A percentile compares a stretch with the other conserved stretches of the same genome.
phyloP scores from a whole-genome alignment of 148 eudicot species.

The Heliosperma pusillum region DNA sequence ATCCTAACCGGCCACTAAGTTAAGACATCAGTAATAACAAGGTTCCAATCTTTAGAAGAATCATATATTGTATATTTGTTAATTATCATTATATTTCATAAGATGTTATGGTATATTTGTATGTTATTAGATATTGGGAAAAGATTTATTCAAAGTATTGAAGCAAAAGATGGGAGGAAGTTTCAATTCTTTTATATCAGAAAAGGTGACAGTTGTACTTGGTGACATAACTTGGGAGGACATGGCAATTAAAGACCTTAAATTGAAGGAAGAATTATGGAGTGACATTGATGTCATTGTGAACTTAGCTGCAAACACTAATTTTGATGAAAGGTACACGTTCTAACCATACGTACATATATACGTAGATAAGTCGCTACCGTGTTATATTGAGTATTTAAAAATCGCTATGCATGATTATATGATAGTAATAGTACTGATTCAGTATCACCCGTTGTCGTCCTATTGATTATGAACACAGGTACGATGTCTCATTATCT shows the following conservation, averaged over 20 bases:
- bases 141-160: conserved; percentile 57
- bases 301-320: conserved; percentile 65
- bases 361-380: no score
- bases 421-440: no score
- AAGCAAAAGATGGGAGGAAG: conserved; percentile 47
- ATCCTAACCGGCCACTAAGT: no score
- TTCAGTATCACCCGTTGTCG: no score
- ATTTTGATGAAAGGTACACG: conserved; percentile 60
- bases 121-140: conserved; percentile 48
- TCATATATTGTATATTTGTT: no score
- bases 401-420: no score
- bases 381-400: no score
- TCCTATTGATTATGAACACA: neutral
- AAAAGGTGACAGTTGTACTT: conserved; percentile 47
- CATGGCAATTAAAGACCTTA: conserved; percentile 43
- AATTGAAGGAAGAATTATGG: conserved; percentile 37
- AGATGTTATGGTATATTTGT: neutral
- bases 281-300: conserved; percentile 53
- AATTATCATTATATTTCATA: no score
- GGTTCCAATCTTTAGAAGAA: no score
- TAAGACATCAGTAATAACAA: no score
- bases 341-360: no score
- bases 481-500: conserved; percentile 54
- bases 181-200: conserved; percentile 37
- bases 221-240: conserved; percentile 56